Evolutionary conservation across 192 early-diverging fungal species (phyloP).

Genomic region (Backusella psychrophila): DNA sequence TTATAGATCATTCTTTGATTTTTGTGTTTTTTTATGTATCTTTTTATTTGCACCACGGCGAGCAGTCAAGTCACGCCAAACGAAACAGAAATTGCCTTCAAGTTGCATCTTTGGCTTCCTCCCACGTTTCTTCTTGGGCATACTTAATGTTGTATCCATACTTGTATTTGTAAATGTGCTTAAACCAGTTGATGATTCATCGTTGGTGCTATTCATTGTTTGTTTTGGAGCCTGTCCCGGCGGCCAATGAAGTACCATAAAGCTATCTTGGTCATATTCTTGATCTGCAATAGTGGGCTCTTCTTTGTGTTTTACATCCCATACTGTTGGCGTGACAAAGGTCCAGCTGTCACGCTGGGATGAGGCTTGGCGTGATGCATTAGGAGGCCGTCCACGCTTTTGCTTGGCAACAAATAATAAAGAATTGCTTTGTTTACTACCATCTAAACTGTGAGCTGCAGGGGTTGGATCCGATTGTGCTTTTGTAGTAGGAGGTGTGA

Average conservation of each 20-base stretch:
- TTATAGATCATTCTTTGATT: neutral
- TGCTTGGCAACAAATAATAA: slow-evolving; percentile 12
- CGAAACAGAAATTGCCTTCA: slow-evolving; percentile 38
- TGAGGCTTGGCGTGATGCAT: slow-evolving; percentile 1
- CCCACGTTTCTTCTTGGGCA: slow-evolving; percentile 38
- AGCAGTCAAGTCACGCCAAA: slow-evolving; percentile 37
- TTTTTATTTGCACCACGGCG: slow-evolving; percentile 23
- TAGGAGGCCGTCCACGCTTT: slow-evolving; percentile 30
- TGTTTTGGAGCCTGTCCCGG: slow-evolving; percentile 1
- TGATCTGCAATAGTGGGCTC: neutral
- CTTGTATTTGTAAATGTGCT: slow-evolving; percentile 30
- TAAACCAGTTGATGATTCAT: slow-evolving; percentile 10
- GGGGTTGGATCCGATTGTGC: slow-evolving; percentile 4
- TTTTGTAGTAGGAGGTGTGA: neutral
- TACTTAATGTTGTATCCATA: slow-evolving; percentile 29
- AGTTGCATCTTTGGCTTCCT: slow-evolving; percentile 39
- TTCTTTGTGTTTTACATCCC: slow-evolving; percentile 26
- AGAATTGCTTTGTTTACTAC: slow-evolving; percentile 5
- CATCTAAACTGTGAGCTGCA: neutral
- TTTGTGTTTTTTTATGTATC: neutral
- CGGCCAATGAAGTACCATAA: slow-evolving; percentile 11
- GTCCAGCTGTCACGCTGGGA: slow-evolving; percentile 19
- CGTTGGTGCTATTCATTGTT: neutral
- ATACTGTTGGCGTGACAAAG: slow-evolving; percentile 38
- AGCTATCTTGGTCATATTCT: slow-evolving; percentile 5